Evolutionary conservation across 768 basidiomycete genomes (phyloP).

Genomic region (Mycena venus): DNA sequence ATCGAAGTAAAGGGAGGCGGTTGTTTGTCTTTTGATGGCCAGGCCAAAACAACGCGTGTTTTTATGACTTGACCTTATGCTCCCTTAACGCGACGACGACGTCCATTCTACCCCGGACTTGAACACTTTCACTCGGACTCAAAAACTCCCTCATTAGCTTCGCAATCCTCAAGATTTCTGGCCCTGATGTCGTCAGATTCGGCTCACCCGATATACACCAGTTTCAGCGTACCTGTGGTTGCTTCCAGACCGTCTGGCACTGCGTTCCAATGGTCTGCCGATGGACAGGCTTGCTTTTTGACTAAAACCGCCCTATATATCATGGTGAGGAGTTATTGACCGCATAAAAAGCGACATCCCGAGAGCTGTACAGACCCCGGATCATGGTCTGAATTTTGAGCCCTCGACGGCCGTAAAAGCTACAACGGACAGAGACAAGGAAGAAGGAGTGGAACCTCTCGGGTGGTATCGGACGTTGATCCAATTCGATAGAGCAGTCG

Average conservation of each 20-base stretch:
- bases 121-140: not conserved
- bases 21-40: not conserved
- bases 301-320: constrained; percentile 79
- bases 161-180: not conserved
- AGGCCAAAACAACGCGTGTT: constrained; percentile 26
- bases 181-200: not conserved
- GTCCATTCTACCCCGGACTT: not conserved
- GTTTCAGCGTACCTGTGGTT: constrained; percentile 70
- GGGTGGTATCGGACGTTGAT: constrained; percentile 85
- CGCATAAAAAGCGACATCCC: not conserved
- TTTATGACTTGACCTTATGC: not conserved
- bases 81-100: constrained; percentile 13
- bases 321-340: constrained; percentile 59
- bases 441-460: constrained; percentile 52
- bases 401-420: constrained; percentile 64
- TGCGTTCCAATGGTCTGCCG: constrained; percentile 80
- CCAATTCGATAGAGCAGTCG: constrained; percentile 62
- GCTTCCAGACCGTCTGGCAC: constrained; percentile 69
- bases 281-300: constrained; percentile 79
- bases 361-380: constrained; percentile 69
- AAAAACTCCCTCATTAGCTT: not conserved
- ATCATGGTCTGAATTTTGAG: constrained; percentile 79
- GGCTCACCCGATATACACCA: constrained; percentile 59
- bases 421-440: constrained; percentile 43
- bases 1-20: not conserved